Base-by-base conservation (phyloP, 495 filamentous ascomycete genomes). In the Penicillium waksmanii region DNA sequence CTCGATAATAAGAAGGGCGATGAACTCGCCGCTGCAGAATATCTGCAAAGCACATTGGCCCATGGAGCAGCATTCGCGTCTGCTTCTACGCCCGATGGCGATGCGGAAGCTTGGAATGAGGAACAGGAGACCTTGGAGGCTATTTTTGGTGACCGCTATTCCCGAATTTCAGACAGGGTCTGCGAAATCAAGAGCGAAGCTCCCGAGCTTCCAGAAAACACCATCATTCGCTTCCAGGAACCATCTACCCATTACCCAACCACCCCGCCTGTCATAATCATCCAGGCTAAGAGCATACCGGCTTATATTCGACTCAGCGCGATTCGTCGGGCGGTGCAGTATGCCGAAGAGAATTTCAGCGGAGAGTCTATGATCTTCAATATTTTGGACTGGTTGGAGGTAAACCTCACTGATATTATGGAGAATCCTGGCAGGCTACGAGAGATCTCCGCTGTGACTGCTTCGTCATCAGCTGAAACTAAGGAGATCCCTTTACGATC, bases 241-340 rank as follows among this genome's bases (percentile, higher is more conserved):
- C 82, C 87, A 12, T 72, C 72, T 17, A 58, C 50, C 1, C 76
- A 84, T 56, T 98, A 98, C 74, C 95, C 95, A 9, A 65, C 77
- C n/a, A 73, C 80, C 3, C 81, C 91, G 61, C 89, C 95, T n/a
- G 77, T 93, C 11, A 78, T 98, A 36, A 83, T 86, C 1, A 75
- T 97, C 31, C 73, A 82, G 25, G 76, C 87, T 35, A 74, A 82
- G 56, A 70, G 72, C 5, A 80, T 98, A n/a, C 95, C 95, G 6
- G 89, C 94, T 8, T 96, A 98, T 64, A 96, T 98, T 61, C 89
- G 91, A 46, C 80, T 98, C 4, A 96, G 92, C 66, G 86, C 96
- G 15, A 89, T 94, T 67, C 88, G 92, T 60, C 88, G 88, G 72
- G 85, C 85, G 2, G 80, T 96, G 3, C 75, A 82, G 15, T 84